These are phyloP conservation scores for Komagataella pseudopastoris DNA, from an alignment of 805 yeast genomes.

Conservation along the genomic window DNA sequence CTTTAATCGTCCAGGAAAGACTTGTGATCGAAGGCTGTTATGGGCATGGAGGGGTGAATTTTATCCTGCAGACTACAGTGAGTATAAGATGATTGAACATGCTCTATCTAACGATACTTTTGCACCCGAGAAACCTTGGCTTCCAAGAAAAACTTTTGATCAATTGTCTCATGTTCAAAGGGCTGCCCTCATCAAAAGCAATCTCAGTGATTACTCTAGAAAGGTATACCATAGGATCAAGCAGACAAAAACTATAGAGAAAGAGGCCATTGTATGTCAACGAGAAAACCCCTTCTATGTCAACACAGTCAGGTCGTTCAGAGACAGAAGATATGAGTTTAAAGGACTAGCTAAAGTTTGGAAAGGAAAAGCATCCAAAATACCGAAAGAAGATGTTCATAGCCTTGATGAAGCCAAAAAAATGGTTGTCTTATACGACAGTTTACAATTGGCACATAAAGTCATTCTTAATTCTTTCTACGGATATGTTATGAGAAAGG, in stretches of 20 bases:
- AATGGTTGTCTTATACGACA: slow-evolving; percentile 88
- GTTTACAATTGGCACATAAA: slow-evolving; percentile 92
- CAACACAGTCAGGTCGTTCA: slow-evolving; percentile 82
- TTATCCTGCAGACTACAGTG: slow-evolving; percentile 82
- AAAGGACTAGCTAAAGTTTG: slow-evolving; percentile 88
- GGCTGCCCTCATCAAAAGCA: slow-evolving; percentile 57
- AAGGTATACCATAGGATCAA: slow-evolving; percentile 76
- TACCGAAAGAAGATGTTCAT: slow-evolving; percentile 38
- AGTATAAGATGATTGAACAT: slow-evolving; percentile 79
- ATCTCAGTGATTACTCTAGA: slow-evolving; percentile 72
- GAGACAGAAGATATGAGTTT: slow-evolving; percentile 94
- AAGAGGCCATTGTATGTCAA: slow-evolving; percentile 93
- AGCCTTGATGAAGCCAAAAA: slow-evolving; percentile 82
- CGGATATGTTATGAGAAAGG: slow-evolving; percentile 98
- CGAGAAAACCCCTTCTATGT: slow-evolving; percentile 96
- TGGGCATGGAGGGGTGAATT: slow-evolving; percentile 99
- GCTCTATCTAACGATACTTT: slow-evolving; percentile 70
- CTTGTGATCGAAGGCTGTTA: slow-evolving; percentile 79
- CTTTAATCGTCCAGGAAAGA: slow-evolving; percentile 88
- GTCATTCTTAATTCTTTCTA: slow-evolving; percentile 93
- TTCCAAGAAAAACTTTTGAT: slow-evolving; percentile 53
- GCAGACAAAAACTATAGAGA: slow-evolving; percentile 68
- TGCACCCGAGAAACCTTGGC: slow-evolving; percentile 44
- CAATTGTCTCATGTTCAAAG: slow-evolving; percentile 71
- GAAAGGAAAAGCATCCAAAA: slow-evolving; percentile 65